A percentile compares a stretch with the other conserved stretches of the same genome.
Evolutionary conservation across 2,329 filamentous ascomycete genomes (phyloP).

Genomic region (Coleophoma cylindrospora): DNA sequence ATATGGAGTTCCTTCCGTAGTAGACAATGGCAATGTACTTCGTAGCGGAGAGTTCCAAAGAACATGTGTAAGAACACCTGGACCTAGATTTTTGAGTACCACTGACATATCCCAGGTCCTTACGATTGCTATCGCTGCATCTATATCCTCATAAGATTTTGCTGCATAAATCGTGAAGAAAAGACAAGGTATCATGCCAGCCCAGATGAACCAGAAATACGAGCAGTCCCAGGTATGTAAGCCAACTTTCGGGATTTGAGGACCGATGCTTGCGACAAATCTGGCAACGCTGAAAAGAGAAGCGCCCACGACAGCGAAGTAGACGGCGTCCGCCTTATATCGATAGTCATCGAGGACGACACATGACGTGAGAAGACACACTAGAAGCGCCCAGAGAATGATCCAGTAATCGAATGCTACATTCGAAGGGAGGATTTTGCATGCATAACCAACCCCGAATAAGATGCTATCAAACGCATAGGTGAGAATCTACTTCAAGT

Average conservation of each 20-base stretch:
- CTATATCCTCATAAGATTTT: slow-evolving; percentile 15
- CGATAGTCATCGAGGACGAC: slow-evolving; percentile 19
- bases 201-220: slow-evolving; percentile 14
- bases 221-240: slow-evolving; percentile 12
- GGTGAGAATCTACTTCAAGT: slow-evolving; percentile 17
- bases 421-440: slow-evolving; percentile 9
- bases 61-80: slow-evolving; percentile 16
- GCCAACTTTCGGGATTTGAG: slow-evolving; percentile 9
- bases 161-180: slow-evolving; percentile 15
- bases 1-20: slow-evolving; percentile 6
- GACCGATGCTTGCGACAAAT: slow-evolving; percentile 15
- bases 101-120: slow-evolving; percentile 13
- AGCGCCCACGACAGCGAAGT: slow-evolving; percentile 12
- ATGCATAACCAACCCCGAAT: slow-evolving; percentile 12
- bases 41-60: slow-evolving; percentile 18
- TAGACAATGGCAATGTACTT: slow-evolving; percentile 16
- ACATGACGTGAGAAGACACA: slow-evolving; percentile 5
- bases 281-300: slow-evolving; percentile 17
- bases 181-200: slow-evolving; percentile 15
- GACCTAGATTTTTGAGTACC: slow-evolving; percentile 12
- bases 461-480: slow-evolving; percentile 21
- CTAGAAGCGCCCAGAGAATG: slow-evolving; percentile 11
- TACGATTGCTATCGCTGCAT: slow-evolving; percentile 10
- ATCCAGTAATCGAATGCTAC: slow-evolving; percentile 6
- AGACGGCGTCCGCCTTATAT: slow-evolving; percentile 11